Conservation (phyloP, 139 green algal species). For the Coelastrella sp. region DNA sequence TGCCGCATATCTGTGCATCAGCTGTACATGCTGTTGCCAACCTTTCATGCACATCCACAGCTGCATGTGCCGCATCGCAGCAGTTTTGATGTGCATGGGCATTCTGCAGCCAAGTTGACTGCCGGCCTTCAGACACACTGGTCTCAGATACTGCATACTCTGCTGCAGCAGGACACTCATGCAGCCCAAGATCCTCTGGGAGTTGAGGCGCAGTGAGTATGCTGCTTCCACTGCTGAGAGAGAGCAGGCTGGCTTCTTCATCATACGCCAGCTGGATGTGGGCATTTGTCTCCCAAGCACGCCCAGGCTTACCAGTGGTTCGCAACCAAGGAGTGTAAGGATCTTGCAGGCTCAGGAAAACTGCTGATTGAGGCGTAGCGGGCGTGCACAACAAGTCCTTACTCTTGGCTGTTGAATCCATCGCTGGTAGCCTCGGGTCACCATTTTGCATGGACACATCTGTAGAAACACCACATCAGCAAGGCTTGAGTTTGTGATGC, state of each 20-base stretch:
- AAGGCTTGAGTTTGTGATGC: too few species aligned
- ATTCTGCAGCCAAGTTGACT: too few species aligned
- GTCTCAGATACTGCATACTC: background rate
- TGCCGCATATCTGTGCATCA: too few species aligned
- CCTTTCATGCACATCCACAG: background rate
- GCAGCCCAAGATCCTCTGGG: background rate
- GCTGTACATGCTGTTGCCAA: too few species aligned
- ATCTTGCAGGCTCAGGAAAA: background rate
- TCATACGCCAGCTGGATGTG: background rate
- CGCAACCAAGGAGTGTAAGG: slow-evolving; percentile 45
- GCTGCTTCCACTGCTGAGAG: slow-evolving; percentile 3
- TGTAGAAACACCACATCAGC: too few species aligned
- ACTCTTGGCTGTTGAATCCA: background rate
- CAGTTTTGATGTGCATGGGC: too few species aligned
- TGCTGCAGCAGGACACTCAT: background rate
- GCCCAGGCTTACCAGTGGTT: slow-evolving; percentile 19
- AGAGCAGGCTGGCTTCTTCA: background rate
- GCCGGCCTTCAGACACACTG: too few species aligned
- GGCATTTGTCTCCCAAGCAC: background rate
- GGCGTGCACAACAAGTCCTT: background rate
- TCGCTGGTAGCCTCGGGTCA: too few species aligned
- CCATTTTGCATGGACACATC: too few species aligned
- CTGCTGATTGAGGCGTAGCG: background rate
- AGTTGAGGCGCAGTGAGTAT: too few species aligned
- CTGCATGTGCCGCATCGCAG: too few species aligned